Base-by-base conservation (phyloP, 1,139 yeast species). In the Pichia sp. region DNA sequence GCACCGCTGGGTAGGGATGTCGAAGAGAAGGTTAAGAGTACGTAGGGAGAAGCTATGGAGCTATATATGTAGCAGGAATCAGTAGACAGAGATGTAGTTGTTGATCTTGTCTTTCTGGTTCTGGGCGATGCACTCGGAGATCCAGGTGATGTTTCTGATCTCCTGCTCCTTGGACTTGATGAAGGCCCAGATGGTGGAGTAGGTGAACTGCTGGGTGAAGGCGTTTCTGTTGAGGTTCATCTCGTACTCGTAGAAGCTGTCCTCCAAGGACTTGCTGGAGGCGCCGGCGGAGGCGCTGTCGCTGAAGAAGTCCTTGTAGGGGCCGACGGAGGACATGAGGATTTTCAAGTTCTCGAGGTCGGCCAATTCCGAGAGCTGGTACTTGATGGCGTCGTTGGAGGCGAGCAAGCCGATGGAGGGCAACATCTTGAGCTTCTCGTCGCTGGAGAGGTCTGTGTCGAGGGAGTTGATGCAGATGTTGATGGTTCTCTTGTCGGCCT, bases 71-170 rank as follows among this genome's bases (percentile, higher is more conserved):
- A 34, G 11, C n/a, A 8, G 11, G 44, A 19, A n/a, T 67, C 67
- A 85, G 63, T 81, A 86, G 47, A 86, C 93, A 50, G 90, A 76
- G 56, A 87, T 87, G 68, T 87, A 87, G 68, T 85, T 85, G 64
- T 84, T 85, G 57, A 87, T 85, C 72, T 90, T 82, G 67, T 84
- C 88, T 72, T 86, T 85, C 75, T 87, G 95, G 67, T 85, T 85
- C 69, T 87, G 95, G 48, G 93, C 92, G 72, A 87, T 87, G 75
- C 99, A 95, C 75, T 95, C 99, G 49, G 98, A 96, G 59, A 95
- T 92, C 99, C 99, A 95, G 26, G 98, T 89, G 61, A 95, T 85
- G 70, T 95, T 95, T 72, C 99, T 81, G 58, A 95, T 82, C 72
- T 95, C 99, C 73, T 95, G 99, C 72, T 95, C 99, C 67, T 88